phyloP scores from a whole-genome alignment of 805 yeast genomes.

The Wickerhamomyces subpelliculosus region DNA sequence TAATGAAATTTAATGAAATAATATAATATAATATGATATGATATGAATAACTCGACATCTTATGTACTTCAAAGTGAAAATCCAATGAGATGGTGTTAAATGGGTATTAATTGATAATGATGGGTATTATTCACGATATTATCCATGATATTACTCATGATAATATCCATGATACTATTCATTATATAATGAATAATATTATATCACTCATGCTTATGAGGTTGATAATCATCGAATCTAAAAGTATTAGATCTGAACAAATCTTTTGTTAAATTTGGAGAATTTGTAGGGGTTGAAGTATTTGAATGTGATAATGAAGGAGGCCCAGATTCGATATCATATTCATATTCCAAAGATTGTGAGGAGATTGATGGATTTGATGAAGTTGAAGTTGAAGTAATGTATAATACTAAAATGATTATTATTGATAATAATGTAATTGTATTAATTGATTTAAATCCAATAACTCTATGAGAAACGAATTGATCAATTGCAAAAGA shows the following conservation, averaged over 20 bases:
- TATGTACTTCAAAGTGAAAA: too few relatives aligned
- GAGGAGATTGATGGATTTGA: neutral
- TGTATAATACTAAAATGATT: neutral
- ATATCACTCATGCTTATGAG: neutral
- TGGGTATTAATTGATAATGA: too few relatives aligned
- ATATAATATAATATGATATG: too few relatives aligned
- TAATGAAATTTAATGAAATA: too few relatives aligned
- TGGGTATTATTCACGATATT: too few relatives aligned
- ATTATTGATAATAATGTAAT: neutral
- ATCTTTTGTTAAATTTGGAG: constrained; percentile 2
- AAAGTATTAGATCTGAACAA: neutral
- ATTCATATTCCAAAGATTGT: neutral
- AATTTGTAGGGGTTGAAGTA: constrained; percentile 1
- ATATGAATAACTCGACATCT: too few relatives aligned
- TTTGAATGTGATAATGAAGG: constrained; percentile 4
- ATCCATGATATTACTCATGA: too few relatives aligned
- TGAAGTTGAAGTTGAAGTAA: neutral
- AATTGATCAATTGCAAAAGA: constrained; percentile 4
- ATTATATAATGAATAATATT: neutral
- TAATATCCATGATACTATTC: too few relatives aligned
- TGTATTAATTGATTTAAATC: neutral
- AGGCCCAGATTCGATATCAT: constrained; percentile 1
- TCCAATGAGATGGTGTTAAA: too few relatives aligned
- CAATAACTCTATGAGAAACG: neutral
- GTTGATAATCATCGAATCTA: neutral